Evolutionary conservation across 2,329 filamentous ascomycete genomes (phyloP).

Genomic region (Aspergillus bombycis): DNA sequence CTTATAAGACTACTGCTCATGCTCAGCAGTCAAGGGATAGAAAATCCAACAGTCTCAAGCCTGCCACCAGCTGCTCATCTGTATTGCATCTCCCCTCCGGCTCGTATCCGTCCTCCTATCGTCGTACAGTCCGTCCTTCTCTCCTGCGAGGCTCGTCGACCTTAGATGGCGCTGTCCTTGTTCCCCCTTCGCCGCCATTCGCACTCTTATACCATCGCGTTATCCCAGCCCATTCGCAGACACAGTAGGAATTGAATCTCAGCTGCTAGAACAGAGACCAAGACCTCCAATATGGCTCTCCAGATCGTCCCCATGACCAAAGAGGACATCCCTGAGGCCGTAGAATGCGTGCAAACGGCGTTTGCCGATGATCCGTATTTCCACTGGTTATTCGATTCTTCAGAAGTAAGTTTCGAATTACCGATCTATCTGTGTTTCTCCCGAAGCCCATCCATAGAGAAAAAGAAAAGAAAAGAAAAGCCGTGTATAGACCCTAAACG

Average conservation of each 20-base stretch:
- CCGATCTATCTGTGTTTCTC: background rate
- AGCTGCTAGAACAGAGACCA: conserved; percentile 13
- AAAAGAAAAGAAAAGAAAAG: conserved; percentile 10
- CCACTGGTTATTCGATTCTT: conserved; percentile 64
- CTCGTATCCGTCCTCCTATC: background rate
- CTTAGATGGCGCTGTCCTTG: conserved; percentile 38
- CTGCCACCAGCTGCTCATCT: background rate
- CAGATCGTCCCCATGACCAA: conserved; percentile 59
- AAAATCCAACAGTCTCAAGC: background rate
- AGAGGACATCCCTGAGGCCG: conserved; percentile 64
- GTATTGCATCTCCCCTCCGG: background rate
- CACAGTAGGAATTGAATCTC: conserved; percentile 34
- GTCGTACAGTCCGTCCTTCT: background rate
- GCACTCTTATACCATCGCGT: conserved; percentile 37
- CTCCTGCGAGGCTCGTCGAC: background rate
- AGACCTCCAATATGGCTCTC: conserved; percentile 50
- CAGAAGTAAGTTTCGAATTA: conserved; percentile 50
- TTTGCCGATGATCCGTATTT: conserved; percentile 71
- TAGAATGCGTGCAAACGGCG: conserved; percentile 67
- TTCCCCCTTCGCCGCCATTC: conserved; percentile 35
- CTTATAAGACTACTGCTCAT: background rate
- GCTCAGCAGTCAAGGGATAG: too few relatives aligned
- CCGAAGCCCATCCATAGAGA: background rate
- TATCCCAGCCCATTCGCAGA: conserved; percentile 35
- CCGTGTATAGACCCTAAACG: conserved; percentile 11